These are phyloP conservation scores for Vigna mungo DNA, from an alignment of 306 rosid genomes.

Conservation along the genomic window DNA sequence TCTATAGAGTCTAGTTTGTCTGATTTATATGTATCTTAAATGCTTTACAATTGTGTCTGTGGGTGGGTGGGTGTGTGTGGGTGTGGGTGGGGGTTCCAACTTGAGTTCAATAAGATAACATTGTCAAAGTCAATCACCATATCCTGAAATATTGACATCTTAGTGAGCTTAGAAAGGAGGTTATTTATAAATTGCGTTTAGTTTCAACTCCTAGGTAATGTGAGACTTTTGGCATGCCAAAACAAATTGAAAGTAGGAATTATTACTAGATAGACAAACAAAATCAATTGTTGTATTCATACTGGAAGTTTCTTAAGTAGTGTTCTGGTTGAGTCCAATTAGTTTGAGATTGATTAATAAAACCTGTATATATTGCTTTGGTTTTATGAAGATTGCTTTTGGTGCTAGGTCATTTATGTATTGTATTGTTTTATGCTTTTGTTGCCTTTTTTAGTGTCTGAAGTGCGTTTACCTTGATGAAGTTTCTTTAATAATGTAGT, in stretches of 20 bases:
- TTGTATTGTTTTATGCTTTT: conserved; percentile 6
- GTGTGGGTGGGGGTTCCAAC: too few relatives aligned
- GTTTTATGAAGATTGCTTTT: conserved; percentile 10
- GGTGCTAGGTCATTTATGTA: conserved; percentile 7
- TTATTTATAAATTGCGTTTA: too few relatives aligned
- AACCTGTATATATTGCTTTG: conserved; percentile 29
- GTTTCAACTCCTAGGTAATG: too few relatives aligned
- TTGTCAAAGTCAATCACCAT: too few relatives aligned
- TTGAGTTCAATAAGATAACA: too few relatives aligned
- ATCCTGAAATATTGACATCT: too few relatives aligned
- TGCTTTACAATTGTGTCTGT: too few relatives aligned
- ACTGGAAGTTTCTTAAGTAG: background rate
- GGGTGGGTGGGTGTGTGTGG: too few relatives aligned
- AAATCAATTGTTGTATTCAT: conserved; percentile 6
- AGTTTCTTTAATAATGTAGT: conserved; percentile 25
- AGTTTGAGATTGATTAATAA: conserved; percentile 21
- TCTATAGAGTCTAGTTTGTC: conserved; percentile 31
- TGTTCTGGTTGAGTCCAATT: conserved; percentile 18
- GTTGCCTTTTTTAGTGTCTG: conserved; percentile 10
- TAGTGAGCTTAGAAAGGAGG: too few relatives aligned
- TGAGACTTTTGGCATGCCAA: too few relatives aligned
- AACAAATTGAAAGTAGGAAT: background rate
- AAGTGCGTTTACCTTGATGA: conserved; percentile 25
- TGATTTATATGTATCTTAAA: conserved; percentile 20
- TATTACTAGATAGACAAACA: conserved; percentile 18